These are phyloP conservation scores for Rhodofomes roseus DNA, from an alignment of 1,284 basidiomycete genomes.

Conservation along the genomic window DNA sequence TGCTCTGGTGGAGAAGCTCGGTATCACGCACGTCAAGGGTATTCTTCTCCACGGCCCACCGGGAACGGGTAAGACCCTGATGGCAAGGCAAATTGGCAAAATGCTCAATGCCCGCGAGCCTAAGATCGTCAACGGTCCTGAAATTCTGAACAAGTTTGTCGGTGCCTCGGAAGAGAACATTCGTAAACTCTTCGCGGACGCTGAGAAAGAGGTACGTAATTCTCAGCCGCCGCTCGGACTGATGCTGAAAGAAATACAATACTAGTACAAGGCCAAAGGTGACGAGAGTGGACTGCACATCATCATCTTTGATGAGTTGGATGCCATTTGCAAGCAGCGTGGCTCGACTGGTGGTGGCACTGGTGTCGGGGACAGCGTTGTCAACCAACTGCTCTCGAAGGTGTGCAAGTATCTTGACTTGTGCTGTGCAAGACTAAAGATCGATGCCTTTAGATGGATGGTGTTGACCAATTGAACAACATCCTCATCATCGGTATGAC, in stretches of 20 bases:
- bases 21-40: constrained; percentile 99
- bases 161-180: constrained; percentile 99
- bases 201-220: constrained; percentile 84
- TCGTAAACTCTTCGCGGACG: constrained; percentile 95
- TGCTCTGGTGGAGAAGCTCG: constrained; percentile 94
- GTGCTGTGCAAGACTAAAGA: neutral
- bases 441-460: constrained; percentile 79
- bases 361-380: constrained; percentile 96
- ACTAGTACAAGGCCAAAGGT: constrained; percentile 94
- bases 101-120: constrained; percentile 99
- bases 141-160: constrained; percentile 97
- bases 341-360: constrained; percentile 88
- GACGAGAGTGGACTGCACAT: constrained; percentile 98
- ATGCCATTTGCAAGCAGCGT: constrained; percentile 99
- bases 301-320: constrained; percentile 99
- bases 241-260: neutral
- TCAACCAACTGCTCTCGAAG: constrained; percentile 98
- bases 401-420: constrained; percentile 33
- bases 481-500: constrained; percentile 99
- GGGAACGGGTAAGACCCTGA: constrained; percentile 97
- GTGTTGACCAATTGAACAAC: constrained; percentile 99
- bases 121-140: constrained; percentile 98
- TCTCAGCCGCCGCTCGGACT: neutral
- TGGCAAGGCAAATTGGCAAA: constrained; percentile 98
- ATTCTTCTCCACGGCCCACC: constrained; percentile 96